Percentiles rank a stretch among this genome's conserved stretches.
Conservation (phyloP, 495 filamentous ascomycete species). For the Neurospora sp. region DNA sequence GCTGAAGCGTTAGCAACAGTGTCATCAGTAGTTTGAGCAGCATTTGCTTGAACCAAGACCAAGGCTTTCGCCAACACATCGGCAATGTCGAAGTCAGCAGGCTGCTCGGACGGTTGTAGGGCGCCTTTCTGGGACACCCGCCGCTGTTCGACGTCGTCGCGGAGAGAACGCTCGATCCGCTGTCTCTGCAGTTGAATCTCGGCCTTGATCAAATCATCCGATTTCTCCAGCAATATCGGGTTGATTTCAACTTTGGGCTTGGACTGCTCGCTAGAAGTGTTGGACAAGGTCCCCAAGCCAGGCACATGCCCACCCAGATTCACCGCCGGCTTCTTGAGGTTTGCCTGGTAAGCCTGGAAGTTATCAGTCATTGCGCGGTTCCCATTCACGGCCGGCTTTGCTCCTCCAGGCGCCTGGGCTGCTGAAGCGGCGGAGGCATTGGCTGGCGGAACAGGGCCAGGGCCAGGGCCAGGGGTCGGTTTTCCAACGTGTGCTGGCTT, state of each 20-base stretch:
- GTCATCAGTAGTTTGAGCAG: slow-evolving; percentile 41
- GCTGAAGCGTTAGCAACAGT: slow-evolving; percentile 48
- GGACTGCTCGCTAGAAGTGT: slow-evolving; percentile 12
- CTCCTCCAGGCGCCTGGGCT: slow-evolving; percentile 10
- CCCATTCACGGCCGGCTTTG: slow-evolving; percentile 17
- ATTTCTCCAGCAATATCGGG: slow-evolving; percentile 75
- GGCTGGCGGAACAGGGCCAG: slow-evolving; percentile 13
- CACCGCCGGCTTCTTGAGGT: slow-evolving; percentile 22
- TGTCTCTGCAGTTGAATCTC: slow-evolving; percentile 73
- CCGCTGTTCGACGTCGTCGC: slow-evolving; percentile 62
- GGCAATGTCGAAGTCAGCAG: slow-evolving; percentile 64
- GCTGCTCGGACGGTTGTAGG: slow-evolving; percentile 50
- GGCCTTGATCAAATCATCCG: slow-evolving; percentile 70
- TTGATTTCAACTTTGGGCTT: slow-evolving; percentile 48
- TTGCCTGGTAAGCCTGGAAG: slow-evolving; percentile 28
- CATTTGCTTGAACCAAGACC: slow-evolving; percentile 46
- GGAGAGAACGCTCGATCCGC: slow-evolving; percentile 65
- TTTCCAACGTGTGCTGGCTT: slow-evolving; percentile 43
- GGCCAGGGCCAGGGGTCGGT: slow-evolving; percentile 14
- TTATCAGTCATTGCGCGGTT: slow-evolving; percentile 24
- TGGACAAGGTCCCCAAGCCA: slow-evolving; percentile 16
- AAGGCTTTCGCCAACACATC: slow-evolving; percentile 64
- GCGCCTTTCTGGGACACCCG: slow-evolving; percentile 40
- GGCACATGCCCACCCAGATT: slow-evolving; percentile 10
- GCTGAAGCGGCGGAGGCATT: slow-evolving; percentile 16